Conservation (phyloP, 2,329 filamentous ascomycete species). For the Scedosporium boydii region DNA sequence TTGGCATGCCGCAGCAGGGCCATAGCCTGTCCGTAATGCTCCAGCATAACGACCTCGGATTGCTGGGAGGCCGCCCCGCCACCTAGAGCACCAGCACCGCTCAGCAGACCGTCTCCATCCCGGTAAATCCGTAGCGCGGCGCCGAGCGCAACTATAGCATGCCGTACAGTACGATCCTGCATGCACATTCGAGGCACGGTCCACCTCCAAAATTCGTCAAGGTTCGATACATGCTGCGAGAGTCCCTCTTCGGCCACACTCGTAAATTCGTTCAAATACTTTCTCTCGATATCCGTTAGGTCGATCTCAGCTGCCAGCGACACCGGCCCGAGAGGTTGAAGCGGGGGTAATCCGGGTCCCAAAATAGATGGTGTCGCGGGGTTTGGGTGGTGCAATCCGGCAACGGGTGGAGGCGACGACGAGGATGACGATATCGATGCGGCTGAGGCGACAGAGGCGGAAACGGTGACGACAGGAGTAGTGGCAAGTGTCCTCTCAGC, state of each 20-base stretch:
- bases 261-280: slow-evolving; percentile 23
- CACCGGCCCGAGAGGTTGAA: neutral
- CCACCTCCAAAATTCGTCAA: slow-evolving; percentile 13
- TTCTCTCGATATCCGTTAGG: slow-evolving; percentile 21
- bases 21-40: slow-evolving; percentile 28
- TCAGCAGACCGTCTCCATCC: slow-evolving; percentile 5
- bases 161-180: slow-evolving; percentile 12
- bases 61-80: slow-evolving; percentile 11
- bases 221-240: slow-evolving; percentile 14
- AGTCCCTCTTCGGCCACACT: slow-evolving; percentile 16
- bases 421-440: neutral
- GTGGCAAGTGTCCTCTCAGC: no score
- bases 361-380: neutral
- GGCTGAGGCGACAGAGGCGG: neutral
- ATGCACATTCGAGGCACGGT: slow-evolving; percentile 11
- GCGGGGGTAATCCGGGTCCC: neutral
- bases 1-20: slow-evolving; percentile 17
- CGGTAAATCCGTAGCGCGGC: slow-evolving; percentile 19
- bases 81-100: slow-evolving; percentile 12
- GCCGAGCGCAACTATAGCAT: slow-evolving; percentile 23
- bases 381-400: slow-evolving; percentile 12
- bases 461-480: neutral
- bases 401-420: slow-evolving; percentile 3
- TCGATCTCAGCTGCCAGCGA: slow-evolving; percentile 18
- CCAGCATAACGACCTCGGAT: slow-evolving; percentile 24